phyloP scores from a whole-genome alignment of 345 rosid species.

The Citrus unshiu region DNA sequence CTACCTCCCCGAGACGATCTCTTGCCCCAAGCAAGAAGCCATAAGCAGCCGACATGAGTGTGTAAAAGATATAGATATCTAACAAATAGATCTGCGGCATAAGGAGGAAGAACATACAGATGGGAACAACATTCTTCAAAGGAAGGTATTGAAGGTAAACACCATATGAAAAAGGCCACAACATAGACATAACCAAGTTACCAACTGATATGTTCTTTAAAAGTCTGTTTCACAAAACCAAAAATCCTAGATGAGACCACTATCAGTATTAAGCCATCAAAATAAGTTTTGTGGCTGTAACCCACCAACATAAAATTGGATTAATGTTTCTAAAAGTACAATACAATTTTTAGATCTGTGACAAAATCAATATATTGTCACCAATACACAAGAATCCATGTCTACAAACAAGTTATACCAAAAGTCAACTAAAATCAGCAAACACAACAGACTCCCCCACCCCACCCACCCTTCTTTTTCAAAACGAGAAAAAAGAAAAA shows the following conservation, averaged over 20 bases:
- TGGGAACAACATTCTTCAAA: not conserved
- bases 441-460: not conserved
- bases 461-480: not conserved
- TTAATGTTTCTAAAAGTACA: not conserved
- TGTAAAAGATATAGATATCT: constrained; percentile 81
- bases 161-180: not conserved
- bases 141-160: not conserved
- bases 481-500: not conserved
- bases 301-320: not conserved
- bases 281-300: not conserved
- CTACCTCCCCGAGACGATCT: constrained; percentile 97
- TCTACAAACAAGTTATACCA: not conserved
- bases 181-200: not conserved
- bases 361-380: not conserved
- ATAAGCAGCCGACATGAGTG: constrained; percentile 75
- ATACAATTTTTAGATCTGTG: not conserved
- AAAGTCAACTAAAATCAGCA: not conserved
- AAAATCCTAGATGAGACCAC: not conserved
- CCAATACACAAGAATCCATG: not conserved
- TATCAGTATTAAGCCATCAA: not conserved
- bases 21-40: constrained; percentile 97
- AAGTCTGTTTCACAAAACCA: not conserved
- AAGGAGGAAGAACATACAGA: constrained; percentile 5
- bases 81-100: constrained; percentile 76
- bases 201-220: not conserved